These are phyloP conservation scores for Lipomyces orientalis DNA, from an alignment of 805 yeast genomes.

Conservation along the genomic window DNA sequence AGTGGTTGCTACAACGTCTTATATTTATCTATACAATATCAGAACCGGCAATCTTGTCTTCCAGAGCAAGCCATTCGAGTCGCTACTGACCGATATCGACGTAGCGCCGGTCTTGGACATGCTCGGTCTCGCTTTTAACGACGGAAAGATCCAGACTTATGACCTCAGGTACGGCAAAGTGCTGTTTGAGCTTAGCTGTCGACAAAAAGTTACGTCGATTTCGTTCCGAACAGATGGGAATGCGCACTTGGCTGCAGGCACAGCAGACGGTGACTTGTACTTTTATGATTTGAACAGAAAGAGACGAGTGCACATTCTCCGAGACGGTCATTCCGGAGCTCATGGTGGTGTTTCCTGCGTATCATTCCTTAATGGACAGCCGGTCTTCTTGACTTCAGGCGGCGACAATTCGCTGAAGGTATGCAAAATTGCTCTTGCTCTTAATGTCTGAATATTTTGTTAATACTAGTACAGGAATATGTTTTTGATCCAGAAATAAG, in stretches of 20 bases:
- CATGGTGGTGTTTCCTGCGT: constrained; percentile 77
- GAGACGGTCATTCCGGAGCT: constrained; percentile 67
- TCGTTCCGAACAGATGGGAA: constrained; percentile 92
- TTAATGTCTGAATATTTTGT: not conserved
- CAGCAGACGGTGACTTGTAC: constrained; percentile 78
- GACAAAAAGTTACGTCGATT: constrained; percentile 57
- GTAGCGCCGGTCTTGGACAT: constrained; percentile 87
- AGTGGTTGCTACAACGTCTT: constrained; percentile 55
- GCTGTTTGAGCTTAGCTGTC: constrained; percentile 53
- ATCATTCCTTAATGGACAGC: constrained; percentile 85
- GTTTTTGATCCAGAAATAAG: constrained; percentile 92
- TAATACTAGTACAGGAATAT: constrained; percentile 55
- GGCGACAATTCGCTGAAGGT: constrained; percentile 81
- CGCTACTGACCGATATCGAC: constrained; percentile 70
- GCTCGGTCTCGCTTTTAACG: constrained; percentile 73
- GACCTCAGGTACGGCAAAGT: constrained; percentile 69
- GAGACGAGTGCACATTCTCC: constrained; percentile 74
- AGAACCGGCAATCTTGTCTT: constrained; percentile 75
- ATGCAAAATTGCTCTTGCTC: constrained; percentile 4
- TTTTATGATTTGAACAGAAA: constrained; percentile 81
- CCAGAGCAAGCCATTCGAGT: constrained; percentile 55
- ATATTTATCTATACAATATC: constrained; percentile 62
- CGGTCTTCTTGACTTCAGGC: constrained; percentile 86
- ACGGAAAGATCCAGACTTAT: constrained; percentile 69
- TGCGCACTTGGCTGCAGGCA: constrained; percentile 79